Evolutionary conservation across 2,329 filamentous ascomycete species (phyloP).

Genomic region (Ophiocordyceps camponoti-floridani): DNA sequence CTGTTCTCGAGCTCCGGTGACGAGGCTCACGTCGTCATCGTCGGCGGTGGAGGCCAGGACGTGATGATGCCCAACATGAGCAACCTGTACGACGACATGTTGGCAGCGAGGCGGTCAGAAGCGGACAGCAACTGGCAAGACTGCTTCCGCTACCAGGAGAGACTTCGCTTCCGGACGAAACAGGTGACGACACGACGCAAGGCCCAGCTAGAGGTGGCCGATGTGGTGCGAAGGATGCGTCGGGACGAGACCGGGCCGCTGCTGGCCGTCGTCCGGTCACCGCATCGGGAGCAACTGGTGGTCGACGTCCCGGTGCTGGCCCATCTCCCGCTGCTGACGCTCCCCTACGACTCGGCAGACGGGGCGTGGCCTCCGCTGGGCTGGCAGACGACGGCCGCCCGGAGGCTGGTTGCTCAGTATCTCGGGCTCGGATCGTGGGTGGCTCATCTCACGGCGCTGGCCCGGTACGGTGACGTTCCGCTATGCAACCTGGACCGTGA

Average conservation of each 20-base stretch:
- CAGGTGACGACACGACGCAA: constrained; percentile 84
- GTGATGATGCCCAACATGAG: constrained; percentile 60
- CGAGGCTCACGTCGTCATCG: constrained; percentile 73
- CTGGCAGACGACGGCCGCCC: constrained; percentile 82
- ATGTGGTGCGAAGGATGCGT: constrained; percentile 76
- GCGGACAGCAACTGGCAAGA: constrained; percentile 60
- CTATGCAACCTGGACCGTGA: constrained; percentile 91
- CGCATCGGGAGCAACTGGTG: constrained; percentile 60
- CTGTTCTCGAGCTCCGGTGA: constrained; percentile 70
- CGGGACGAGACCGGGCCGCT: constrained; percentile 67
- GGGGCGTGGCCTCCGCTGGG: constrained; percentile 78
- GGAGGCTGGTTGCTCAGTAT: constrained; percentile 74
- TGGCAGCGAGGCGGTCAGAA: constrained; percentile 40
- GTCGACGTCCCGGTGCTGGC: constrained; percentile 73
- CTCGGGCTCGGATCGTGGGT: constrained; percentile 89
- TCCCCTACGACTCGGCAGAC: constrained; percentile 70
- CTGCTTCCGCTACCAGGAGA: constrained; percentile 74
- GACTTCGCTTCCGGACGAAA: constrained; percentile 66
- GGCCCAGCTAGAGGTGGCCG: constrained; percentile 71
- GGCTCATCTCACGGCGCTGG: constrained; percentile 68
- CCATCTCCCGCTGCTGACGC: constrained; percentile 66
- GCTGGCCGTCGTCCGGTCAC: constrained; percentile 80
- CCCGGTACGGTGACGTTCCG: constrained; percentile 83
- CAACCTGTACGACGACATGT: constrained; percentile 68
- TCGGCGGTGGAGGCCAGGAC: constrained; percentile 61